phyloP scores from a whole-genome alignment of 2,329 filamentous ascomycete species.

The Alternaria sp. region DNA sequence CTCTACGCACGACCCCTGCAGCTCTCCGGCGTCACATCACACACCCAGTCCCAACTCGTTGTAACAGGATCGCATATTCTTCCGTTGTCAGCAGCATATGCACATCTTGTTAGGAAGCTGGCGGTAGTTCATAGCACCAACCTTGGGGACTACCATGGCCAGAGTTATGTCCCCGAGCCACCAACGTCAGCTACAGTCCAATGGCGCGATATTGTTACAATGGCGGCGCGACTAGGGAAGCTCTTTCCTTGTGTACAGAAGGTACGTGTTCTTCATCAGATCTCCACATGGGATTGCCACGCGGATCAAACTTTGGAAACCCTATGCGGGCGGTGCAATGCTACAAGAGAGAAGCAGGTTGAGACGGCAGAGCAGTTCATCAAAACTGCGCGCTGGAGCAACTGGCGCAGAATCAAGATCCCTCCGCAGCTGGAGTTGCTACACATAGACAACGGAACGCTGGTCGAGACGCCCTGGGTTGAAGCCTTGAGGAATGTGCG shows the following conservation, averaged over 20 bases:
- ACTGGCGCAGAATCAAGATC: not conserved
- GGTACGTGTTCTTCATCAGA: not conserved
- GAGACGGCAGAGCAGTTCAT: not conserved
- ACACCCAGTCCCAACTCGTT: not conserved
- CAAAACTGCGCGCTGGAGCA: not conserved
- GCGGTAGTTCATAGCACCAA: not conserved
- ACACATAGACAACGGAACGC: not conserved
- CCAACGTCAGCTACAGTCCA: accelerated
- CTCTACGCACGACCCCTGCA: not conserved
- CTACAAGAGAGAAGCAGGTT: not conserved
- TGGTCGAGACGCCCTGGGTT: not conserved
- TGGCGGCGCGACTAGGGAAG: not conserved
- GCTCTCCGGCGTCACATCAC: not conserved
- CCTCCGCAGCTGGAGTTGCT: not conserved
- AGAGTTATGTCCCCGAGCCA: not conserved
- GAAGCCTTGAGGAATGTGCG: not conserved
- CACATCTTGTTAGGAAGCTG: not conserved
- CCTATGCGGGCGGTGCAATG: not conserved
- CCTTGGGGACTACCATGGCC: not conserved
- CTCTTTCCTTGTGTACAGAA: not conserved
- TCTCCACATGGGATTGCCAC: not conserved
- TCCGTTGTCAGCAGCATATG: conserved; percentile 1
- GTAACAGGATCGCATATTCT: not conserved
- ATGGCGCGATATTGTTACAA: not conserved
- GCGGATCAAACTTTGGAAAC: not conserved